These are phyloP conservation scores for Crucihimalaya himalaica DNA, from an alignment of 345 rosid genomes.

Conservation along the genomic window DNA sequence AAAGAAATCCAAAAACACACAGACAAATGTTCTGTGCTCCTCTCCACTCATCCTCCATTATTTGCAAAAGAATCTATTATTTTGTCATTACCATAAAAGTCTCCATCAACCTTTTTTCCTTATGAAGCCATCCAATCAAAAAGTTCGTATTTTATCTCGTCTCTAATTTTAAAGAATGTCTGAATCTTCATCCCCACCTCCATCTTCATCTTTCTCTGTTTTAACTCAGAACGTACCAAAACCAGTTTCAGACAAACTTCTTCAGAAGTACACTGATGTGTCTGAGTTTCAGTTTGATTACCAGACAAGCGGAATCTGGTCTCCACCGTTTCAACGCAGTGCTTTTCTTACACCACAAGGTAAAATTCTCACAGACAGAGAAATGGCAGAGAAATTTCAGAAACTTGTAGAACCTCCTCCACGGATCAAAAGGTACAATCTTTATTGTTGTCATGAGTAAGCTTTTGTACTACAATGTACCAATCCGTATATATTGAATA, in stretches of 20 bases:
- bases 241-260: slow-evolving; percentile 64
- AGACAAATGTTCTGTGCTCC: slow-evolving; percentile 33
- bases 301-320: slow-evolving; percentile 67
- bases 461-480: slow-evolving; percentile 32
- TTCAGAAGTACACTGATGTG: slow-evolving; percentile 60
- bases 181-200: slow-evolving; percentile 35
- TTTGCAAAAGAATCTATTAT: slow-evolving; percentile 25
- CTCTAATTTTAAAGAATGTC: slow-evolving; percentile 34
- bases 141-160: not conserved
- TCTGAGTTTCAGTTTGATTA: slow-evolving; percentile 65
- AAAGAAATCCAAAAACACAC: not conserved
- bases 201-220: slow-evolving; percentile 28
- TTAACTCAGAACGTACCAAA: slow-evolving; percentile 57
- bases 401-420: slow-evolving; percentile 40
- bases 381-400: slow-evolving; percentile 57
- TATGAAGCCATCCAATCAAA: slow-evolving; percentile 7
- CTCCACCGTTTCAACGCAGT: slow-evolving; percentile 66
- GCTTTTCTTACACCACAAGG: slow-evolving; percentile 61
- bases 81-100: slow-evolving; percentile 38
- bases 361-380: slow-evolving; percentile 55
- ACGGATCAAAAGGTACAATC: slow-evolving; percentile 33
- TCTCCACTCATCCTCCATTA: slow-evolving; percentile 42
- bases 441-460: slow-evolving; percentile 25
- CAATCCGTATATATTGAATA: not conserved
- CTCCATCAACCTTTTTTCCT: slow-evolving; percentile 23